Base-by-base conservation (phyloP, 768 basidiomycete species). In the Porphyrellus cyaneotinctus region DNA sequence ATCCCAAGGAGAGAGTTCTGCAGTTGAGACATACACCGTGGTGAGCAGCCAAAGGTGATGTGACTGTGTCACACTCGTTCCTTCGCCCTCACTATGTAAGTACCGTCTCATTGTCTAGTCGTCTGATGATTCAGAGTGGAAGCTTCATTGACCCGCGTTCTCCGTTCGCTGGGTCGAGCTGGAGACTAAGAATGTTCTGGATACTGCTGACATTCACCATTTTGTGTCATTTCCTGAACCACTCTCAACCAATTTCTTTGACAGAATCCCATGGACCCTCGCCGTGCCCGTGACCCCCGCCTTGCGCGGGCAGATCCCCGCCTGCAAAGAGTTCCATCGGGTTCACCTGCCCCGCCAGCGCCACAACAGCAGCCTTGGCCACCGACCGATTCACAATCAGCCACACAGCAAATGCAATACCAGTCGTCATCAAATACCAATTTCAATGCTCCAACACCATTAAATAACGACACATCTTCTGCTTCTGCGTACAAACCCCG, bases 51-150 rank as follows among this genome's bases (percentile, higher is more conserved):
- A 17, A 36, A 36, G 22, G 4, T 18, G 2, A 11, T 38, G 63
- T 64, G 62, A 64, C 62, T 28, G 22, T 47, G 54, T 58, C 56
- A 63, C 62, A 14, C 45, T 44, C 22, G 22, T 31, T 47, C 26
- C 35, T 41, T 50, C 13, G 15, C 46, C 41, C 59, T 30, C 11
- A 2, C 45, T 22, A 11, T 28, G 68, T 72, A 36, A 68, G 66
- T 52, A 49, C 55, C 22, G 11, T 46, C 58, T 46, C 51, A 9
- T 9, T 31, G 45, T 37, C 32, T 35, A 2, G 36, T 54, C 20
- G 60, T 30, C 67, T 69, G 90, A 92, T 91, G 88, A 92, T 81
- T 87, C 85, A 88, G 90, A 92, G 90, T 92, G 90, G 90, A 89
- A 84, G 74, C 90, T 85, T 72, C 69, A 87, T 80, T 74, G 78